phyloP scores from a whole-genome alignment of 2,329 filamentous ascomycete species.

The Verticillium klebahnii region DNA sequence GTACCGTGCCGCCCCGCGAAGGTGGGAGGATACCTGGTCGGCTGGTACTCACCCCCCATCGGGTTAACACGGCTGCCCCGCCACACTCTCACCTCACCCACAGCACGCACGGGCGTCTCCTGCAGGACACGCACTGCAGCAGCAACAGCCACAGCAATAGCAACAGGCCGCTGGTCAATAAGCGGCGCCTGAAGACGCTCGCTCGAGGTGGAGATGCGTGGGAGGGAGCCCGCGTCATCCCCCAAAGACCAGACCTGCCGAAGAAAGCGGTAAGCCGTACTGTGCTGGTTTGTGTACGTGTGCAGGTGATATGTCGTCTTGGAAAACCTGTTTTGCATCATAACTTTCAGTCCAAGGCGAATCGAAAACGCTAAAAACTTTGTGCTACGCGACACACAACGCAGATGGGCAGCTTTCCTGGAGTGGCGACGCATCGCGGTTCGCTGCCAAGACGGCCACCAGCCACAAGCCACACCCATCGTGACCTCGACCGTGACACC shows the following conservation, averaged over 20 bases:
- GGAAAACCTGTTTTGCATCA: neutral
- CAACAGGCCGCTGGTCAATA: neutral
- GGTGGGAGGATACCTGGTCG: neutral
- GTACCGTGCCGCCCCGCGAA: neutral
- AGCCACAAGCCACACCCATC: neutral
- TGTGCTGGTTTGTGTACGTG: no score
- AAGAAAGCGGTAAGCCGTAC: neutral
- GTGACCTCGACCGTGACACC: neutral
- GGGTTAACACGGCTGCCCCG: neutral
- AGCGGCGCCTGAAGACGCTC: neutral
- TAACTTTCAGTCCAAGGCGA: neutral
- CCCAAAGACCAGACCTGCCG: neutral
- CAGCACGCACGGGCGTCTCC: no score
- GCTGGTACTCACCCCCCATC: neutral
- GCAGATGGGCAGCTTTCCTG: neutral
- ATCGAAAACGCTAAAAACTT: neutral
- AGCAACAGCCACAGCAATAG: neutral
- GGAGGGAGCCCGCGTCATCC: neutral
- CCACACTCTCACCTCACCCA: neutral
- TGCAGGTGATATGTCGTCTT: neutral
- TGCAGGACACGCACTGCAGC: no score
- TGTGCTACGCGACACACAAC: neutral
- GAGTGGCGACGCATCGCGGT: neutral
- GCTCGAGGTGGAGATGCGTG: neutral
- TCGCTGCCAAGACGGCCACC: neutral